These are phyloP conservation scores for Fusarium proliferatum DNA, from an alignment of 2,329 filamentous ascomycete genomes.

Conservation along the genomic window DNA sequence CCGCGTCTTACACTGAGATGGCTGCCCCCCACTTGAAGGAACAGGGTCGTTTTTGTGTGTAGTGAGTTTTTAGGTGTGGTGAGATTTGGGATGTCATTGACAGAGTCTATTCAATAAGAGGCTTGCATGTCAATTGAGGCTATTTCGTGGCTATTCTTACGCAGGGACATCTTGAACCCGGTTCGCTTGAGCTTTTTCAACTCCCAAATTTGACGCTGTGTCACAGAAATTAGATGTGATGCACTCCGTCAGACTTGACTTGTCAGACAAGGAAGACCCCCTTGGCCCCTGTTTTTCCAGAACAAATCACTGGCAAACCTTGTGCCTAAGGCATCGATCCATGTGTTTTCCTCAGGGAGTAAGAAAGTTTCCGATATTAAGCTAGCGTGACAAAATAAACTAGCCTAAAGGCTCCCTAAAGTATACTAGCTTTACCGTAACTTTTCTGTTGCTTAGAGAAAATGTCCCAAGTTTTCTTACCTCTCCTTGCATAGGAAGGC, in stretches of 20 bases:
- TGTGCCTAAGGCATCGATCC: constrained; percentile 25
- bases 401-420: accelerated
- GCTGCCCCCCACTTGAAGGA: constrained; percentile 35
- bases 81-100: constrained; percentile 11
- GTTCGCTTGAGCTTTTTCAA: constrained; percentile 1
- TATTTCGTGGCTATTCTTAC: background rate
- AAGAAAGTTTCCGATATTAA: too few species aligned
- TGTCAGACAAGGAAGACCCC: constrained; percentile 15
- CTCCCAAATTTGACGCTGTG: constrained; percentile 4
- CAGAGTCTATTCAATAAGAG: constrained; percentile 29
- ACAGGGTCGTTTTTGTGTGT: constrained; percentile 23
- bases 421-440: accelerated
- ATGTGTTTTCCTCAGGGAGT: background rate
- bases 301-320: constrained; percentile 18
- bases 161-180: constrained; percentile 1
- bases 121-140: constrained; percentile 9
- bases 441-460: background rate
- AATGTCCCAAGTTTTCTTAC: background rate
- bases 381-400: background rate
- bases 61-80: constrained; percentile 6
- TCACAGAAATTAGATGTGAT: constrained; percentile 26
- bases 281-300: constrained; percentile 34
- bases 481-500: constrained; percentile 24
- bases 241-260: constrained; percentile 13
- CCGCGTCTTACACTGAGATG: constrained; percentile 36